phyloP scores from a whole-genome alignment of 106 monocot genomes.

The Dendrobium officinale region DNA sequence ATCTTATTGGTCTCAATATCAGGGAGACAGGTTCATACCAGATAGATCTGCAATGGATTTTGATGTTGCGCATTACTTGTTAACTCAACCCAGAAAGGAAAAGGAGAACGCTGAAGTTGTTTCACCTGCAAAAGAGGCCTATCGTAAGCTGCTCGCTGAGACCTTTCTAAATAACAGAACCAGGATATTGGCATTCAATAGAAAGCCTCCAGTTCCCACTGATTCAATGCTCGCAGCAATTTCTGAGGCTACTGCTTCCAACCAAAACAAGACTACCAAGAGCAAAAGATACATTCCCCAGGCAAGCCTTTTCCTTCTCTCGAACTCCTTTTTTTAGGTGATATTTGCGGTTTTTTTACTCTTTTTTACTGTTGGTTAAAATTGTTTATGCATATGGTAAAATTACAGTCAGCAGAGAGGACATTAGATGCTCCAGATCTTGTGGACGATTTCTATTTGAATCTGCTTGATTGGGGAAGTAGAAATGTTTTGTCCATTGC shows the following conservation, averaged over 20 bases:
- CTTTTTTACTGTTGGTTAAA: neutral
- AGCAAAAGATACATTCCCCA: constrained; percentile 54
- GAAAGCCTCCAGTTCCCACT: constrained; percentile 22
- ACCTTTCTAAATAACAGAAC: constrained; percentile 29
- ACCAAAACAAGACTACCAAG: constrained; percentile 25
- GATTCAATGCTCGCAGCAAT: constrained; percentile 13
- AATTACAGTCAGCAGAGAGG: constrained; percentile 40
- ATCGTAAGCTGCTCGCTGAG: constrained; percentile 41
- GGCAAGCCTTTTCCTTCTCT: constrained; percentile 12
- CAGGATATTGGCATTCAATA: constrained; percentile 48
- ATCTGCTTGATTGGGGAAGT: constrained; percentile 57
- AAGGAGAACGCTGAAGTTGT: constrained; percentile 31
- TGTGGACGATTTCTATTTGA: constrained; percentile 51
- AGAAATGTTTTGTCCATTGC: constrained; percentile 51
- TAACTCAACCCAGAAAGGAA: constrained; percentile 43
- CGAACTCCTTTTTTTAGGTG: neutral
- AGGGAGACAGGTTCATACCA: constrained; percentile 69
- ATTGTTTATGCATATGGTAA: neutral
- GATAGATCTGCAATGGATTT: constrained; percentile 59
- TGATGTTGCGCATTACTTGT: constrained; percentile 42
- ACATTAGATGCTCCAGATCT: constrained; percentile 49
- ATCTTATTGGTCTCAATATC: neutral
- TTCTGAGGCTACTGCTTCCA: constrained; percentile 15
- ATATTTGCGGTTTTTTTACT: neutral
- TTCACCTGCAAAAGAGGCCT: constrained; percentile 47